Evolutionary conservation across 2,329 filamentous ascomycete species (phyloP).

Genomic region (Dryadomyces quercivorus): DNA sequence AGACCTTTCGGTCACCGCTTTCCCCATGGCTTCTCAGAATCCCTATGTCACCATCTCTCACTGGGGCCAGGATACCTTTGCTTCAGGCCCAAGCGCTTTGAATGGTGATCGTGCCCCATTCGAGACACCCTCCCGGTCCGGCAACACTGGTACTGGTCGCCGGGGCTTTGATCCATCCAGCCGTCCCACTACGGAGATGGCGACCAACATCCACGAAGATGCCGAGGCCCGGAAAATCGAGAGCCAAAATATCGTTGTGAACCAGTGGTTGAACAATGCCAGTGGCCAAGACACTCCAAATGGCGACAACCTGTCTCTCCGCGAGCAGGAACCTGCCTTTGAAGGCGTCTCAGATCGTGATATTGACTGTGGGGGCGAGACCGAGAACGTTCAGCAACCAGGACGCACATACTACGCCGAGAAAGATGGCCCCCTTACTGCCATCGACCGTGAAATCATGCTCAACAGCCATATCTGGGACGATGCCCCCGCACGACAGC

Average conservation of each 20-base stretch:
- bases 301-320: not conserved
- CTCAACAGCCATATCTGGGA: slow-evolving; percentile 35
- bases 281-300: slow-evolving; percentile 1
- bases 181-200: slow-evolving; percentile 29
- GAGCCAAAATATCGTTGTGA: slow-evolving; percentile 37
- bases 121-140: slow-evolving; percentile 21
- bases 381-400: slow-evolving; percentile 35
- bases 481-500: slow-evolving; percentile 32
- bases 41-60: slow-evolving; percentile 44
- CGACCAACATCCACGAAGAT: slow-evolving; percentile 35
- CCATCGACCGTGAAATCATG: slow-evolving; percentile 38
- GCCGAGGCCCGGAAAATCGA: slow-evolving; percentile 26
- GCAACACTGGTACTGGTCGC: slow-evolving; percentile 25
- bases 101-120: slow-evolving; percentile 20
- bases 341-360: slow-evolving; percentile 26
- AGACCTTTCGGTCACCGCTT: slow-evolving; percentile 16
- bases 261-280: slow-evolving; percentile 33
- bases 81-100: not conserved
- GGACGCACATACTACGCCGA: slow-evolving; percentile 37
- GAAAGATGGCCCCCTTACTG: slow-evolving; percentile 27
- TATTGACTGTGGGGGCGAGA: slow-evolving; percentile 32
- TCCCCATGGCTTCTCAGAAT: slow-evolving; percentile 34
- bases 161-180: slow-evolving; percentile 34
- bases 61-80: slow-evolving; percentile 30
- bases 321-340: slow-evolving; percentile 11